A percentile compares a stretch with the other conserved stretches of the same genome.
Conservation (phyloP, 2,329 filamentous ascomycete genomes). For the Ophiobolus disseminans region DNA sequence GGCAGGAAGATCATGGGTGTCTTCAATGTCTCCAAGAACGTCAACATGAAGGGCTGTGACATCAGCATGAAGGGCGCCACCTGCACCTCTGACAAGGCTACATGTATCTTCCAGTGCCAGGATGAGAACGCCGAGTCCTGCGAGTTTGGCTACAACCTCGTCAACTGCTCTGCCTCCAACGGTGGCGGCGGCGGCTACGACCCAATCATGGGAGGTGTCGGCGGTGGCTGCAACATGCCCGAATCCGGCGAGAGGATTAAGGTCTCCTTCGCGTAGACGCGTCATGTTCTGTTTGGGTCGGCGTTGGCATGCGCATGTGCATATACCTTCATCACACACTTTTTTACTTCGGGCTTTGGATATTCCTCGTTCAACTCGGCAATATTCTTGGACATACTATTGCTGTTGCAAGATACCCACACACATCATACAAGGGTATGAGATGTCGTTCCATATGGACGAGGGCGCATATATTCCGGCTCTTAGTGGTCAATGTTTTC, state of each 20-base stretch:
- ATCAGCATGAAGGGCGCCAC: constrained; percentile 50
- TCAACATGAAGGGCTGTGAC: constrained; percentile 54
- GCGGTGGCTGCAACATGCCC: constrained; percentile 45
- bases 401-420: constrained; percentile 31
- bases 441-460: constrained; percentile 21
- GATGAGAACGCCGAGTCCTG: constrained; percentile 37
- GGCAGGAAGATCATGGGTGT: no score
- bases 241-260: constrained; percentile 33
- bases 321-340: constrained; percentile 28
- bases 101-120: constrained; percentile 55
- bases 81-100: constrained; percentile 52
- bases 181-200: constrained; percentile 42
- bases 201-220: constrained; percentile 29
- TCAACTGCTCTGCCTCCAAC: constrained; percentile 41
- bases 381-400: constrained; percentile 22
- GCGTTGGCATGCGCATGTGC: constrained; percentile 22
- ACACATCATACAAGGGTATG: constrained; percentile 21
- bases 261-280: constrained; percentile 31
- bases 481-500: constrained; percentile 29
- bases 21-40: constrained; percentile 54
- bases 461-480: constrained; percentile 19
- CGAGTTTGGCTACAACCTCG: constrained; percentile 49
- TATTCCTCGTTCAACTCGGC: constrained; percentile 17
- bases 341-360: constrained; percentile 25
- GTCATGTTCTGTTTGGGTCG: constrained; percentile 10